phyloP scores from a whole-genome alignment of 2,329 filamentous ascomycete genomes.

The Fusarium sp. region DNA sequence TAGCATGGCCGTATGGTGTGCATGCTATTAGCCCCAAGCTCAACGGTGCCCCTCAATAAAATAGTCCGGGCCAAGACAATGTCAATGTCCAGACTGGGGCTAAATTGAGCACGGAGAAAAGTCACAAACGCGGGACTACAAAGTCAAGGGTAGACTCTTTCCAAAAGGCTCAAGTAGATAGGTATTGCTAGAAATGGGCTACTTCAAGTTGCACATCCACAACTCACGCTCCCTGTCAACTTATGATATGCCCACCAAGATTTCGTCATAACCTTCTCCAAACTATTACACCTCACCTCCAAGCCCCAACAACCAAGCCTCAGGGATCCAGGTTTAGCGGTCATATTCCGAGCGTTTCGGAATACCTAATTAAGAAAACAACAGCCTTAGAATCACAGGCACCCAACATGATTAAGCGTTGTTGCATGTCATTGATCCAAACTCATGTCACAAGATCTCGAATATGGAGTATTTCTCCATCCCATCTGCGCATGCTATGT shows the following conservation, averaged over 20 bases:
- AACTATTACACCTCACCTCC: background rate
- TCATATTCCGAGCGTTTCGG: background rate
- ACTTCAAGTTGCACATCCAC: no score
- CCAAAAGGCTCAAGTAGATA: no score
- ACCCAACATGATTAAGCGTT: slow-evolving; percentile 2
- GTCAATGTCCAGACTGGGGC: background rate
- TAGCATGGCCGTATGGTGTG: slow-evolving; percentile 15
- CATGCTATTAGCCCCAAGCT: slow-evolving; percentile 17
- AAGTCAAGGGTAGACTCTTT: no score
- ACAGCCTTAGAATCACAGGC: slow-evolving; percentile 1
- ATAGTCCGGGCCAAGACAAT: background rate
- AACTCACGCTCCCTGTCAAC: slow-evolving; percentile 1
- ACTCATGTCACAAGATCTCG: slow-evolving; percentile 35
- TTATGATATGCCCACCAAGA: background rate
- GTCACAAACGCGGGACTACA: no score
- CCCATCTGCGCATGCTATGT: slow-evolving; percentile 26
- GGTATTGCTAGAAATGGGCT: no score
- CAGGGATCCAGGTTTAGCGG: background rate
- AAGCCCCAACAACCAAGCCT: background rate
- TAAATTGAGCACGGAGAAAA: no score
- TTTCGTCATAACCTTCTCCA: no score
- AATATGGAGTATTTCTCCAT: slow-evolving; percentile 27
- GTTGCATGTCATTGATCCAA: slow-evolving; percentile 17
- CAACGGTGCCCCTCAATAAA: slow-evolving; percentile 14
- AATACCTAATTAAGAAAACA: background rate